Evolutionary conservation across 768 basidiomycete species (phyloP), one percentile per base, ranked within the genome.

Genomic region (Xerocomellus amylosporus): DNA sequence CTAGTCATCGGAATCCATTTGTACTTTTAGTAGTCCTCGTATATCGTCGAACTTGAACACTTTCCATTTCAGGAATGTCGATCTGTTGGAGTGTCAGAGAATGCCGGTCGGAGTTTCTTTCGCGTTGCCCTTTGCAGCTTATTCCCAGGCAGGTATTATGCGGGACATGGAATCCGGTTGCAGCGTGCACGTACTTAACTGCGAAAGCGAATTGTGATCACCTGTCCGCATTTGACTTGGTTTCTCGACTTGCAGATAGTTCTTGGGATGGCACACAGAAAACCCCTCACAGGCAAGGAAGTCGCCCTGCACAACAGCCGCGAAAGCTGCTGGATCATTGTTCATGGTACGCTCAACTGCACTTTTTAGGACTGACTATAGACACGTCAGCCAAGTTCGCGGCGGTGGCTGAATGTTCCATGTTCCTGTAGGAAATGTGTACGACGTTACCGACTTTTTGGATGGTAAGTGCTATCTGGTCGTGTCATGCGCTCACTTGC

Each of bases 321-420:
- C 20, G 80, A 87, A 51, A 83, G 80, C 58, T 87, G 86, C 60
- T 89, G 87, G 87, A 90, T 93, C 55, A 90, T 93, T 53, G 87
- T 93, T 1, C 89, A 93, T 60, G 87, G 89, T 86, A 58, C 38
- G 75, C 28, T 30, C 46, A 30, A 37, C 14, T 20, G 43, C 47
- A 10, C 31, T 49, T 26, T 26, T 17, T 33, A 6, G n/a, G 30
- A 33, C 24, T 43, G 31, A 38, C 17, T 14, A 14, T 28, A 19
- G 42, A 15, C 30, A n/a, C 14, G 19, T 40, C 31, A 17, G 20
- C 47, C 31, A 1, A 37, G 8, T 9, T 41, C 2, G 7, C 0
- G 10, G 22, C 33, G 19, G 30, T 40, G 26, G 19, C 53, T 65
- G 45, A 58, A 15, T 13, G 19, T n/a, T 34, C 4, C 33, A 19